These are phyloP conservation scores for Penicillium desertorum DNA, from an alignment of 495 filamentous ascomycete species.

Conservation along the genomic window DNA sequence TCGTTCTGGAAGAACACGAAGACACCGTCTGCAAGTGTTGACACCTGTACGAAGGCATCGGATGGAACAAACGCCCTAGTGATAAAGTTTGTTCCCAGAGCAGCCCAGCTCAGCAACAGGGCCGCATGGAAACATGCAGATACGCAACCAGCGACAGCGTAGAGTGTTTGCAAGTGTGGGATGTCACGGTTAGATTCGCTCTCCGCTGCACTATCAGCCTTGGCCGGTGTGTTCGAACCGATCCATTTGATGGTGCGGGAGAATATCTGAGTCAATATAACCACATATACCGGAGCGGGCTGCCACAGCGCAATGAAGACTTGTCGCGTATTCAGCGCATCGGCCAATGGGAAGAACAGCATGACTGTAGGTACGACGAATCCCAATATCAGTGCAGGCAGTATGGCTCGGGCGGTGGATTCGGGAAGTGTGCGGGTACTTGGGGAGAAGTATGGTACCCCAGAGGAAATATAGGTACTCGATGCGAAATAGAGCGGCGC, in stretches of 20 bases:
- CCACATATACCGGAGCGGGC: conserved; percentile 15
- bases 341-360: conserved; percentile 17
- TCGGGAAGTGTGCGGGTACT: conserved; percentile 3
- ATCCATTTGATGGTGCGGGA: not conserved
- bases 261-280: conserved; percentile 12
- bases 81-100: conserved; percentile 2
- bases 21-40: conserved; percentile 16
- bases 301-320: conserved; percentile 19
- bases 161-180: conserved; percentile 8
- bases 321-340: conserved; percentile 7
- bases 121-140: conserved; percentile 17
- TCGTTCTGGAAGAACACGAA: conserved; percentile 26
- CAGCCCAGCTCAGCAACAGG: conserved; percentile 10
- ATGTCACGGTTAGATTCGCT: not conserved
- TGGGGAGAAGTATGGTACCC: conserved; percentile 4
- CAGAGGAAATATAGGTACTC: conserved; percentile 10
- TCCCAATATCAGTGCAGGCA: conserved; percentile 19
- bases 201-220: not conserved
- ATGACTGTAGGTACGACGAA: conserved; percentile 16
- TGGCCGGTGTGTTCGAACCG: not conserved
- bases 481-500: conserved; percentile 19
- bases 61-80: conserved; percentile 5
- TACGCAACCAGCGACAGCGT: conserved; percentile 13
- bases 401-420: conserved; percentile 11
- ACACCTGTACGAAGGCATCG: conserved; percentile 14